These are phyloP conservation scores for Myxozyma nipponensis DNA, from an alignment of 805 yeast species.

Conservation along the genomic window DNA sequence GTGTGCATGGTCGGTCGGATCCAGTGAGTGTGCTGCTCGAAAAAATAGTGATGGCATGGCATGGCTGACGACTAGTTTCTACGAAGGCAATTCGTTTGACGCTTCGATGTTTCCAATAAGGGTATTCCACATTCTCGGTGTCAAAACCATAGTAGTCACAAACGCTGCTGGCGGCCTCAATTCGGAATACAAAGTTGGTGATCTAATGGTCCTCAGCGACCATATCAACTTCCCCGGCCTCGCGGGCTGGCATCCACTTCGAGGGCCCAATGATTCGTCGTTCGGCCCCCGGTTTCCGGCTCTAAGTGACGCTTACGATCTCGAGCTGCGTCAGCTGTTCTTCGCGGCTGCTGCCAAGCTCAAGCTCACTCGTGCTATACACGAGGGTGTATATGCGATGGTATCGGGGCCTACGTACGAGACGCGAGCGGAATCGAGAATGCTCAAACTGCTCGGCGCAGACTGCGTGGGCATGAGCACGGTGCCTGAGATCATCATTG, in stretches of 20 bases:
- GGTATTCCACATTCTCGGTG: slow-evolving; percentile 59
- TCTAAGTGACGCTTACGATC: slow-evolving; percentile 83
- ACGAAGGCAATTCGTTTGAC: slow-evolving; percentile 83
- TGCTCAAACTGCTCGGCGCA: slow-evolving; percentile 68
- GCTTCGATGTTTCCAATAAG: slow-evolving; percentile 85
- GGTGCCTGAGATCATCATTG: slow-evolving; percentile 91
- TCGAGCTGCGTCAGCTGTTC: slow-evolving; percentile 60
- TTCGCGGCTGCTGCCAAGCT: slow-evolving; percentile 48
- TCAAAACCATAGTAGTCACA: slow-evolving; percentile 42
- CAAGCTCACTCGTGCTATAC: slow-evolving; percentile 52
- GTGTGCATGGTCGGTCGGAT: slow-evolving; percentile 92
- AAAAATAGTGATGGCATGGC: not conserved
- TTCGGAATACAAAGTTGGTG: slow-evolving; percentile 67
- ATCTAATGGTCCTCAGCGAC: slow-evolving; percentile 83
- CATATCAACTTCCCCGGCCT: slow-evolving; percentile 90
- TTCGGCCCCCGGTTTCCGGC: slow-evolving; percentile 88
- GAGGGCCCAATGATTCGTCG: slow-evolving; percentile 77
- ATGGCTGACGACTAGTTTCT: slow-evolving; percentile 35
- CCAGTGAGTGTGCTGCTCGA: slow-evolving; percentile 43
- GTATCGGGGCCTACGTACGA: slow-evolving; percentile 95
- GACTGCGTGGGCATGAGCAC: slow-evolving; percentile 98
- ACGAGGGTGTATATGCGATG: slow-evolving; percentile 83
- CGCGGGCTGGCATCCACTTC: slow-evolving; percentile 79
- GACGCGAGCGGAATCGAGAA: slow-evolving; percentile 84
- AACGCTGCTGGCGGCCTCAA: slow-evolving; percentile 95